phyloP scores from a whole-genome alignment of 2,329 filamentous ascomycete species.

The Beauveria varroae region DNA sequence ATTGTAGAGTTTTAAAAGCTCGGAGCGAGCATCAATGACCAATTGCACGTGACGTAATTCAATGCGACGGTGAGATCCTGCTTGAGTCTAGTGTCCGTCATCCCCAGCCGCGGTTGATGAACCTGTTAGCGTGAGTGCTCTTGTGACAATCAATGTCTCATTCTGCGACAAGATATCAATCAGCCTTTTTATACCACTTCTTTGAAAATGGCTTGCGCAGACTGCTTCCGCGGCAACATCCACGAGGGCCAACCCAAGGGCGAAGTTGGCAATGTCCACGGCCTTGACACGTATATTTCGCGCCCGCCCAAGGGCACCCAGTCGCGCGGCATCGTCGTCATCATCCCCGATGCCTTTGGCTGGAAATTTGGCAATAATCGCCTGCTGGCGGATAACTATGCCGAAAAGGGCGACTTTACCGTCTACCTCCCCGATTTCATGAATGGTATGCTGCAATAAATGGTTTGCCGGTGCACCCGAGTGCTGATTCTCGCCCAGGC shows the following conservation, averaged over 20 bases:
- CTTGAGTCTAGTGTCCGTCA: neutral
- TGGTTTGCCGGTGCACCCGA: neutral
- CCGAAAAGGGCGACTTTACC: slow-evolving; percentile 39
- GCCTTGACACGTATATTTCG: slow-evolving; percentile 40
- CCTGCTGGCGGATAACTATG: slow-evolving; percentile 46
- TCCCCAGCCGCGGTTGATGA: neutral
- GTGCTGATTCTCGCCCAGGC: slow-evolving; percentile 15
- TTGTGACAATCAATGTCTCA: neutral
- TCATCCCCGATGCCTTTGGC: slow-evolving; percentile 49
- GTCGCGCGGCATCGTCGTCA: slow-evolving; percentile 41
- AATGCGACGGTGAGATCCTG: neutral
- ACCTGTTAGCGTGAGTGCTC: neutral
- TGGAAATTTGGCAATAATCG: slow-evolving; percentile 46
- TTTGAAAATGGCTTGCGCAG: slow-evolving; percentile 26
- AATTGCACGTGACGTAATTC: neutral
- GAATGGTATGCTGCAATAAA: slow-evolving; percentile 20
- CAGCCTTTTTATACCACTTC: too few species aligned
- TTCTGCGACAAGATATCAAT: neutral
- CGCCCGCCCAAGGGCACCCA: slow-evolving; percentile 23
- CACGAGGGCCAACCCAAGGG: slow-evolving; percentile 39
- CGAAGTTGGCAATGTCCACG: slow-evolving; percentile 37
- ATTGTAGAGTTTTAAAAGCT: neutral
- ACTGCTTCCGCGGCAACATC: slow-evolving; percentile 40
- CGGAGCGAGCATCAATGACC: neutral
- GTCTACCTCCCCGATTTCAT: slow-evolving; percentile 54